Evolutionary conservation across 176 grass and related monocot species (phyloP), one percentile per base, ranked within the genome.

Genomic region (Carex littledalei): DNA sequence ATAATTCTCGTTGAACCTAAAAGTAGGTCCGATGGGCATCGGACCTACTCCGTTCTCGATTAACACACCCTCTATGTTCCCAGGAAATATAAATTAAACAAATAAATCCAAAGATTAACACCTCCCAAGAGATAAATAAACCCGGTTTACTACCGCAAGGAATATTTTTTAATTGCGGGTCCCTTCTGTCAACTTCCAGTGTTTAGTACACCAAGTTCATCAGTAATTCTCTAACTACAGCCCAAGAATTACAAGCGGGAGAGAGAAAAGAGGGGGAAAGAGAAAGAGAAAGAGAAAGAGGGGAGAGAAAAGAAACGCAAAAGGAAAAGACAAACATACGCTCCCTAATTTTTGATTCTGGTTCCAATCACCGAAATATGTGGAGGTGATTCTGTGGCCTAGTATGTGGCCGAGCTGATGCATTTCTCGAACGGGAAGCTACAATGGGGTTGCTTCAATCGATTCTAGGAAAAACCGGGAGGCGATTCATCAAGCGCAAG

Each of bases 401-500:
- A 78, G 49, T 34, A 26, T 64, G 77, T 73, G 84, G 66, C 68
- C 57, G 41, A 67, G 79, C 87, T 87, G 37, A 39, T 39, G 90
- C 92, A 39, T 16, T 35, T 47, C 79, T 60, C 43, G 18, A 79
- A 21, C 52, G 65, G 18, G 73, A 70, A 67, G 49, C 77, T 39
- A 77, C 55, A 89, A 97, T 97, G 95, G 95, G 91, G 55, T 43
- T 97, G 52, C 90, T 90, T 86, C 92, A 92, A 37, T 92, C 89
- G 54, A 91, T 97, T 68, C 75, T 97, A 67, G 89, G 87, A 3
- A 84, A 82, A 77, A 82, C 85, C 57, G 82, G 92, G 68, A 86
- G 87, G 62, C 84, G 84, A 56, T 94, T 94, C 88, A 80, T 94
- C 73, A 94, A 98, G 92, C 95, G 91, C 70, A 98, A 94, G 89